A percentile compares a stretch with the other conserved stretches of the same genome.
These are phyloP conservation scores for Plantago major DNA, from an alignment of 257 asterid genomes.

Conservation along the genomic window DNA sequence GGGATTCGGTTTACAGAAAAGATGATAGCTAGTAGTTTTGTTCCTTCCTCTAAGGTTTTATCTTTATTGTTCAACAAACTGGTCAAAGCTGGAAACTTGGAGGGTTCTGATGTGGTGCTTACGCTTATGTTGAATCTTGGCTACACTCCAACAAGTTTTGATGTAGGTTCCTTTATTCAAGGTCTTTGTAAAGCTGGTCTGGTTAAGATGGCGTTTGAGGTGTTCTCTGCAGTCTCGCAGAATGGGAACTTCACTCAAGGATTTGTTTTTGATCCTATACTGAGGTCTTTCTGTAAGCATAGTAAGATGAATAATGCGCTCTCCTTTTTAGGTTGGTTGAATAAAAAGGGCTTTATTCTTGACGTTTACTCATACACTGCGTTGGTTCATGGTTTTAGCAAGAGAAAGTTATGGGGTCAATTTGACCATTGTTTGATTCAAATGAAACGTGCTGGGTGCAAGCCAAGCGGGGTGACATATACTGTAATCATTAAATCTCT, in stretches of 20 bases:
- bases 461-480: conserved; percentile 41
- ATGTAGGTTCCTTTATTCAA: conserved; percentile 34
- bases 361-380: conserved; percentile 53
- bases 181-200: conserved; percentile 40
- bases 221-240: conserved; percentile 25
- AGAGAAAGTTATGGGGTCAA: conserved; percentile 40
- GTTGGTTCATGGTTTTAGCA: conserved; percentile 48
- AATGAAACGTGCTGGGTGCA: conserved; percentile 41
- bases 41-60: conserved; percentile 35
- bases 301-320: conserved; percentile 22
- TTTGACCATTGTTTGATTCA: conserved; percentile 35
- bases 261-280: conserved; percentile 36
- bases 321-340: conserved; percentile 48
- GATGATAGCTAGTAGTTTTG: conserved; percentile 41
- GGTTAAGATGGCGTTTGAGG: conserved; percentile 35
- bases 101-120: conserved; percentile 33
- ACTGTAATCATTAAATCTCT: conserved; percentile 49
- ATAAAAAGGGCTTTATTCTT: conserved; percentile 38
- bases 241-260: conserved; percentile 27
- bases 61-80: conserved; percentile 43
- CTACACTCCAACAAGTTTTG: conserved; percentile 29
- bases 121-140: conserved; percentile 36
- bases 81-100: conserved; percentile 28
- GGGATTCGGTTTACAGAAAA: conserved; percentile 41
- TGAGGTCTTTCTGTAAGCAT: conserved; percentile 55